These are phyloP conservation scores for Xylaria longipes DNA, from an alignment of 495 filamentous ascomycete genomes.

Conservation along the genomic window DNA sequence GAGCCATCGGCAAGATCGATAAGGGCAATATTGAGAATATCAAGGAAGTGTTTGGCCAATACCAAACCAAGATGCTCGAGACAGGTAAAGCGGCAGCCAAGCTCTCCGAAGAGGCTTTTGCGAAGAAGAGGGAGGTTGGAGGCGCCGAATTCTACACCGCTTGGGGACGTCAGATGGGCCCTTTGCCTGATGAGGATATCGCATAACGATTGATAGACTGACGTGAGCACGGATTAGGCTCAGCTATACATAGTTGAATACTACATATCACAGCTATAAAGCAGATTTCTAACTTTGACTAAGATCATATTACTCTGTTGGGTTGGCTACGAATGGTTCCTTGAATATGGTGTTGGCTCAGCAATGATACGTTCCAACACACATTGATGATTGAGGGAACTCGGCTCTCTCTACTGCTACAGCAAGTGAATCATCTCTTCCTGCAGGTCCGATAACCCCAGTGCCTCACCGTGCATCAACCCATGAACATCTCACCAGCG, in stretches of 20 bases:
- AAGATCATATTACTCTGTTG: too few species aligned
- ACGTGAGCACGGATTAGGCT: background rate
- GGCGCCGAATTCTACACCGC: constrained; percentile 20
- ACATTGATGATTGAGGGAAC: too few species aligned
- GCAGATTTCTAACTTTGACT: too few species aligned
- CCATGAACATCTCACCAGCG: too few species aligned
- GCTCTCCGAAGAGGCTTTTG: constrained; percentile 32
- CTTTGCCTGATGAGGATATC: constrained; percentile 30
- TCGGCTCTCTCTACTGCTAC: too few species aligned
- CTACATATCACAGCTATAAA: background rate
- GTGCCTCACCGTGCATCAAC: too few species aligned
- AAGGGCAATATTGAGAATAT: constrained; percentile 24
- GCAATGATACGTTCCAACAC: too few species aligned
- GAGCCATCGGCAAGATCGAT: constrained; percentile 14
- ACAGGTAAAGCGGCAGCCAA: constrained; percentile 30
- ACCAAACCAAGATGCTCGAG: constrained; percentile 33
- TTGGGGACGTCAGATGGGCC: constrained; percentile 31
- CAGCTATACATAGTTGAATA: background rate
- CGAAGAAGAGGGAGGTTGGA: constrained; percentile 16
- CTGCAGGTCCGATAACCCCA: too few species aligned
- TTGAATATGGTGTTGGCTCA: too few species aligned
- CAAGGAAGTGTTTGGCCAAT: constrained; percentile 29
- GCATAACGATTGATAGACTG: background rate
- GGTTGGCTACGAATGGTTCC: too few species aligned
- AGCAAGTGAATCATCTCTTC: too few species aligned